Base-by-base conservation (phyloP, 2,329 filamentous ascomycete species). In the Diaporthe humulicola region DNA sequence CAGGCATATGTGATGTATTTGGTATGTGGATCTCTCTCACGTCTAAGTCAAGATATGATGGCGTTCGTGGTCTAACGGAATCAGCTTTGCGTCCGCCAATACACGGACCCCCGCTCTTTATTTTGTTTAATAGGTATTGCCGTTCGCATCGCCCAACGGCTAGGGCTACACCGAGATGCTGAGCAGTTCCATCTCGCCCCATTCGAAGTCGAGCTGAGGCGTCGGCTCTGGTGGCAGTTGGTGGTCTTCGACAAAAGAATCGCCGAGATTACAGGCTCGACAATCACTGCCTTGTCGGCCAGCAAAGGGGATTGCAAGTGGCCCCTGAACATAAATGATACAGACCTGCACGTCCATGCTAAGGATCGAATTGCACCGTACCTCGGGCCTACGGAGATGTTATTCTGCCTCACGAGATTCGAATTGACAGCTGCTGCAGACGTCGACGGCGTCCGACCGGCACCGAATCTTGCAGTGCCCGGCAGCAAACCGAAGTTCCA, bases 221-320 rank as follows among this genome's bases (percentile, higher is more conserved):
- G 93, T 67, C 88, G 93, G 50, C 84, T 95, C 1, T 95, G 93
- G 93, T 95, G 93, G 93, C 90, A 91, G 42, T 86, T 95, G 22
- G 87, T 93, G 19, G 86, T 90, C 36, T 93, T 94, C 77, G 93
- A 95, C 81, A 87, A 89, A 75, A 91, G 93, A 30, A 89, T 94
- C 50, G 88, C 91, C 73, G 93, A 95, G 80, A 89, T 94, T 81
- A 88, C 90, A 4, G 89, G 90, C 66, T 90, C 88, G 25, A 86
- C 87, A 45, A 87, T 91, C 71, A 91, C 89, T 6, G 89, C 88
- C 0, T 84, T 91, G 36, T 89, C 82, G 7, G 81, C 88, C 0
- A 88, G 84, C 48, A 85, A 85, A 14, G 86, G 86, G 14, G 89
- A 91, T 79, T 90, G 89, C 81, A 88, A 86, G 75, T 82, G 90